These are phyloP conservation scores for Pueraria montana DNA, from an alignment of 306 rosid genomes.

Conservation along the genomic window DNA sequence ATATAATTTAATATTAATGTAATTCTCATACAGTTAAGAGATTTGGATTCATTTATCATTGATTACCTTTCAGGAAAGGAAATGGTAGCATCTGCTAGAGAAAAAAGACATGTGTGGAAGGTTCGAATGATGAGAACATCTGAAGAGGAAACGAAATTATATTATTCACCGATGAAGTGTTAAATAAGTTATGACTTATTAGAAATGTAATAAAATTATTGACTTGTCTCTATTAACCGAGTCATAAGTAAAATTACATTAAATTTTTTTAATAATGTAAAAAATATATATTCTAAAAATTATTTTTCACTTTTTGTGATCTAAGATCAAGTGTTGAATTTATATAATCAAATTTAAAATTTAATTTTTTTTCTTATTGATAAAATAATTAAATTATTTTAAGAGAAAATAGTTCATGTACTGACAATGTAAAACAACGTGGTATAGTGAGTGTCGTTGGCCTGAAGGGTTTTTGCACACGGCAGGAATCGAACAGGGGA, in stretches of 20 bases:
- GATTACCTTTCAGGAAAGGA: background rate
- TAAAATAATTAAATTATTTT: background rate
- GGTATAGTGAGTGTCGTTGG: too few relatives aligned
- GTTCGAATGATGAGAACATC: background rate
- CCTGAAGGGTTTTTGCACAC: too few relatives aligned
- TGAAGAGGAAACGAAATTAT: background rate
- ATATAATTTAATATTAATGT: slow-evolving; percentile 14
- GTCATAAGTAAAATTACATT: background rate
- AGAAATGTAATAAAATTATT: background rate
- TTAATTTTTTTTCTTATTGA: background rate
- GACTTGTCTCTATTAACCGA: background rate
- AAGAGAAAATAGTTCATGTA: too few relatives aligned
- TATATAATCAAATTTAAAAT: background rate
- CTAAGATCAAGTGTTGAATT: background rate
- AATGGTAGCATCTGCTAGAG: slow-evolving; percentile 5
- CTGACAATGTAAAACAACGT: too few relatives aligned
- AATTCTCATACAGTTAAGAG: slow-evolving; percentile 6
- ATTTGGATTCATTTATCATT: background rate
- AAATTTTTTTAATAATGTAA: background rate
- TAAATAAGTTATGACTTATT: slow-evolving; percentile 1
- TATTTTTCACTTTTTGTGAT: background rate
- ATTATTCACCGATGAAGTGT: background rate
- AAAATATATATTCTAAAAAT: background rate
- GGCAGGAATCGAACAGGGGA: too few relatives aligned
- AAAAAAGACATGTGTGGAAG: background rate